Evolutionary conservation across 371 early-diverging fungal genomes (phyloP).

Genomic region (Funneliformis caledonium): DNA sequence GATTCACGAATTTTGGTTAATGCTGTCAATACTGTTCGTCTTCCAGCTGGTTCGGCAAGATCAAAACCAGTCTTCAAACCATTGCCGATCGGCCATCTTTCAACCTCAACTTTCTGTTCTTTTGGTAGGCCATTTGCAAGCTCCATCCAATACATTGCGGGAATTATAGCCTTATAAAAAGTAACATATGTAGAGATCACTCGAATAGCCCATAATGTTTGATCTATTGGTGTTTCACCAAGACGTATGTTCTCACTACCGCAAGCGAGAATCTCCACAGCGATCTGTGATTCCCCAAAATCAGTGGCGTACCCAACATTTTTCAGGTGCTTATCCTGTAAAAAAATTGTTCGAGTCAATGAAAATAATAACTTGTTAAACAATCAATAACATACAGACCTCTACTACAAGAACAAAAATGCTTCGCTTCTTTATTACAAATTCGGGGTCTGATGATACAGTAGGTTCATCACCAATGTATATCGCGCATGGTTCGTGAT

Average conservation of each 20-base stretch:
- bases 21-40: not conserved
- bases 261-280: conserved; percentile 25
- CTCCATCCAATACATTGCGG: conserved; percentile 16
- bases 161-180: conserved; percentile 29
- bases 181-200: conserved; percentile 31
- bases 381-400: conserved; percentile 24
- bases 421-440: conserved; percentile 11
- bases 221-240: not conserved
- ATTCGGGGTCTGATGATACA: conserved; percentile 24
- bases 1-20: conserved; percentile 24
- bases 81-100: conserved; percentile 11
- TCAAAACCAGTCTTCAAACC: conserved; percentile 15
- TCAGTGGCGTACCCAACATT: not conserved
- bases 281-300: conserved; percentile 10
- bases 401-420: conserved; percentile 25
- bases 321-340: conserved; percentile 30
- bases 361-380: not conserved
- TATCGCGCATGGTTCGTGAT: not conserved
- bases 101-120: conserved; percentile 29
- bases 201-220: conserved; percentile 10
- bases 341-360: conserved; percentile 21
- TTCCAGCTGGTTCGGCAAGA: conserved; percentile 30
- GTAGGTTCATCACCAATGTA: not conserved
- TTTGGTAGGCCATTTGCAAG: conserved; percentile 1
- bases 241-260: conserved; percentile 27